Percentiles rank a stretch among this genome's conserved stretches.
Conservation (phyloP, 2,329 filamentous ascomycete genomes). For the Elsinoe batatas region DNA sequence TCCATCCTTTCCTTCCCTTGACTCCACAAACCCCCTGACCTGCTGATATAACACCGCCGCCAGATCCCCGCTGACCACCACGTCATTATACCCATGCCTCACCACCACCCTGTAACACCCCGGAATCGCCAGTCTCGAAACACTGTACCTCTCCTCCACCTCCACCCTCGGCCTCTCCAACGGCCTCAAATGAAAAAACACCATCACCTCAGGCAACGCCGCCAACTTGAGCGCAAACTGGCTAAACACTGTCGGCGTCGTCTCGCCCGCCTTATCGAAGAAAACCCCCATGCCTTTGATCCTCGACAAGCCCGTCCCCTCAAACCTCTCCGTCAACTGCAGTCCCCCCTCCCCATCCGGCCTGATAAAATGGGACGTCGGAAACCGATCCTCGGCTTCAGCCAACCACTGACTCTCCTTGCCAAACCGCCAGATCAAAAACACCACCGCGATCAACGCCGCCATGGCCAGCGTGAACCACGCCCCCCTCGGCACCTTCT, state of each 20-base stretch:
- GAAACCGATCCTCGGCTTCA: slow-evolving; percentile 53
- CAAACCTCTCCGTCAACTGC: slow-evolving; percentile 32
- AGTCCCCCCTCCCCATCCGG: slow-evolving; percentile 18
- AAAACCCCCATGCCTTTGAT: slow-evolving; percentile 55
- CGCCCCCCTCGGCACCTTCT: slow-evolving; percentile 64
- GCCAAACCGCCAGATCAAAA: slow-evolving; percentile 68
- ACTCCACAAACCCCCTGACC: slow-evolving; percentile 17
- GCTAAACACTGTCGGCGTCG: slow-evolving; percentile 31
- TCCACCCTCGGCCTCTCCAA: slow-evolving; percentile 18
- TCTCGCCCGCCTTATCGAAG: slow-evolving; percentile 65
- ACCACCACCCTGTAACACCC: slow-evolving; percentile 21
- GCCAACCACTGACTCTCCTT: slow-evolving; percentile 69
- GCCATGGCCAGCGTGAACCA: slow-evolving; percentile 68
- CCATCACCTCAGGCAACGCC: slow-evolving; percentile 19
- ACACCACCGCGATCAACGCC: slow-evolving; percentile 51
- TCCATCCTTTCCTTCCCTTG: neutral
- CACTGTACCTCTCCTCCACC: slow-evolving; percentile 18
- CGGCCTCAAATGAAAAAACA: slow-evolving; percentile 21
- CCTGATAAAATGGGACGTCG: slow-evolving; percentile 36
- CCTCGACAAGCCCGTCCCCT: slow-evolving; percentile 33
- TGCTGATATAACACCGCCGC: slow-evolving; percentile 20
- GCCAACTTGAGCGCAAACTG: slow-evolving; percentile 21
- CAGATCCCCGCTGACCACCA: slow-evolving; percentile 20
- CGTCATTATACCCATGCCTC: slow-evolving; percentile 20
- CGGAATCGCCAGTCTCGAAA: slow-evolving; percentile 17